A percentile compares a stretch with the other conserved stretches of the same genome.
These are phyloP conservation scores for Fomitopsis palustris DNA, from an alignment of 1,284 basidiomycete species.

Conservation along the genomic window DNA sequence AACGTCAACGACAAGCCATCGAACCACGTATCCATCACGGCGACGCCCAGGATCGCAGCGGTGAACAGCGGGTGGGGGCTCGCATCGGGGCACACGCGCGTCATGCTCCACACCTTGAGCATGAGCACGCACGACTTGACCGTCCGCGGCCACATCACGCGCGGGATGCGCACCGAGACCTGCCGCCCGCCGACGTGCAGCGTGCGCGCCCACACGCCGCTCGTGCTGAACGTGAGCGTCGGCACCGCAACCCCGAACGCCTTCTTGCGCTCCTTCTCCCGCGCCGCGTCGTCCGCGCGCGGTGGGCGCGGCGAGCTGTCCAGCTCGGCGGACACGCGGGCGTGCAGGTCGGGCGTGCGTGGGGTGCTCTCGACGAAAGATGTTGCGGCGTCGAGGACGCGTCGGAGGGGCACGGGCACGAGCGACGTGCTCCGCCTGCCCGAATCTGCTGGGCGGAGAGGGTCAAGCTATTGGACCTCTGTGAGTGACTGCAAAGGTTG, in stretches of 20 bases:
- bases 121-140: constrained; percentile 29
- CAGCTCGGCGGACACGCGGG: constrained; percentile 3
- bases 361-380: neutral
- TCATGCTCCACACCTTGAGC: constrained; percentile 39
- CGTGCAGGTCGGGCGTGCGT: constrained; percentile 2
- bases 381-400: neutral
- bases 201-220: constrained; percentile 3
- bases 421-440: constrained; percentile 1
- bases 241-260: neutral
- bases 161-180: constrained; percentile 13
- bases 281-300: neutral
- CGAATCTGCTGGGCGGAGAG: neutral
- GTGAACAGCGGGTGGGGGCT: constrained; percentile 15
- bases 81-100: constrained; percentile 29
- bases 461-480: constrained; percentile 6
- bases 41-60: constrained; percentile 32
- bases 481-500: neutral
- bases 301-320: neutral
- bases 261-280: neutral
- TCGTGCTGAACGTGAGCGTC: neutral
- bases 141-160: constrained; percentile 20
- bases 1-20: constrained; percentile 36
- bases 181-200: constrained; percentile 8
- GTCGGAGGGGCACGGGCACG: constrained; percentile 4
- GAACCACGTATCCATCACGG: constrained; percentile 43